phyloP scores from a whole-genome alignment of 2,329 filamentous ascomycete species.

The Alternaria consortialis region DNA sequence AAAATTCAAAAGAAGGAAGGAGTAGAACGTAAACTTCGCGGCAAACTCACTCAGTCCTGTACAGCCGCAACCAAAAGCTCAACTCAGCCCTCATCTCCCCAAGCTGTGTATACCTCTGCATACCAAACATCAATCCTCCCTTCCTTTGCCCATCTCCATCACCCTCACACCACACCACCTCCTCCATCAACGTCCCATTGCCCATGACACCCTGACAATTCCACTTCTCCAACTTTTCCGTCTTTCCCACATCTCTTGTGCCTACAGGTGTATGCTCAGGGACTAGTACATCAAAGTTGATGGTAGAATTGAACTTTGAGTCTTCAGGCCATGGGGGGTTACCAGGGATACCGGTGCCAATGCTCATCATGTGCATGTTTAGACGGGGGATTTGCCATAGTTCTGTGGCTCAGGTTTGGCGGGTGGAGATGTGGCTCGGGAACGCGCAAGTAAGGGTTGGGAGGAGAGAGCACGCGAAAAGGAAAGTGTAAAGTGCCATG shows the following conservation, averaged over 20 bases:
- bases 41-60: slow-evolving; percentile 4
- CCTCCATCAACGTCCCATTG: slow-evolving; percentile 23
- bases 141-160: background rate
- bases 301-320: slow-evolving; percentile 30
- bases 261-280: background rate
- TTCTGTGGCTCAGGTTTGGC: slow-evolving; percentile 2
- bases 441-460: slow-evolving; percentile 5
- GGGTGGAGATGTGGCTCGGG: background rate
- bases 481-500: background rate
- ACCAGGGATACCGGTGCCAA: slow-evolving; percentile 31
- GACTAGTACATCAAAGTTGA: slow-evolving; percentile 33
- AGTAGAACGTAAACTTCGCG: background rate
- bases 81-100: slow-evolving; percentile 15
- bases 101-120: slow-evolving; percentile 1
- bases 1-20: too few relatives aligned
- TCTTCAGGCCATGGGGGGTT: slow-evolving; percentile 30
- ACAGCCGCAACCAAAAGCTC: slow-evolving; percentile 15
- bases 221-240: background rate
- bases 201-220: slow-evolving; percentile 22
- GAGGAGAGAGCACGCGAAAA: background rate
- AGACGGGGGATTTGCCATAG: slow-evolving; percentile 33
- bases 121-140: slow-evolving; percentile 7
- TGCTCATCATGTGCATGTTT: slow-evolving; percentile 41
- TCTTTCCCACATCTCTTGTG: background rate
- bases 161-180: background rate